phyloP scores from a whole-genome alignment of 257 asterid species.

The Thymus mandschuricus region DNA sequence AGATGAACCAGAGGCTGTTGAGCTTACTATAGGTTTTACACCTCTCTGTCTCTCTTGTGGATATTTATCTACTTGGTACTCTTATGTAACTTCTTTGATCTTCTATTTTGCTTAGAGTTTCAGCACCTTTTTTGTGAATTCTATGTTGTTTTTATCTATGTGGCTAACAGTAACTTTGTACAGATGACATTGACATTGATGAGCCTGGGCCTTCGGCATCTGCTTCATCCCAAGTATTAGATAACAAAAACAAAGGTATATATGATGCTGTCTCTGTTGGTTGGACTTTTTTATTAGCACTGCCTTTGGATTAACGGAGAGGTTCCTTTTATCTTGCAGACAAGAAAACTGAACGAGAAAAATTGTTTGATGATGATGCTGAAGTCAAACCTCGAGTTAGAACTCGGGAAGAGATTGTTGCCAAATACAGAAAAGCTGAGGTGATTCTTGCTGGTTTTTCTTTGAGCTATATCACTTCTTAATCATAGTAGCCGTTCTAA shows the following conservation, averaged over 20 bases:
- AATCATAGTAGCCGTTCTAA: slow-evolving; percentile 21
- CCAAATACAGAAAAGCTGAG: slow-evolving; percentile 79
- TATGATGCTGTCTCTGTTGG: slow-evolving; percentile 18
- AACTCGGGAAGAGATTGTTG: slow-evolving; percentile 83
- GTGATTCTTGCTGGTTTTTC: slow-evolving; percentile 47
- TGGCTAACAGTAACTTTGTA: slow-evolving; percentile 31
- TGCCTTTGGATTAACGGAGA: slow-evolving; percentile 20
- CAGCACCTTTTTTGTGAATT: slow-evolving; percentile 21
- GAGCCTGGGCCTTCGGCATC: slow-evolving; percentile 58
- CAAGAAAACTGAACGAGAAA: slow-evolving; percentile 58
- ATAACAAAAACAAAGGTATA: slow-evolving; percentile 51
- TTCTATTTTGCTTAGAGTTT: not conserved
- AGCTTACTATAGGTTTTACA: slow-evolving; percentile 73
- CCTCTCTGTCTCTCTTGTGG: not conserved
- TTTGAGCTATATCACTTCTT: slow-evolving; percentile 18
- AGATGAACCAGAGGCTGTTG: slow-evolving; percentile 50
- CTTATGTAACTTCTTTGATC: not conserved
- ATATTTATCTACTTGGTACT: not conserved
- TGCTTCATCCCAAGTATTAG: slow-evolving; percentile 49
- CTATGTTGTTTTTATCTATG: slow-evolving; percentile 26
- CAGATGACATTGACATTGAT: slow-evolving; percentile 90
- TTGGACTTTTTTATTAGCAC: slow-evolving; percentile 25
- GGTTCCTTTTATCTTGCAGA: slow-evolving; percentile 44
- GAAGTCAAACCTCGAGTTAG: slow-evolving; percentile 67
- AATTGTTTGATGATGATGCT: slow-evolving; percentile 51